These are phyloP conservation scores for Fusarium sp. DNA, from an alignment of 2,329 filamentous ascomycete species.

Conservation along the genomic window DNA sequence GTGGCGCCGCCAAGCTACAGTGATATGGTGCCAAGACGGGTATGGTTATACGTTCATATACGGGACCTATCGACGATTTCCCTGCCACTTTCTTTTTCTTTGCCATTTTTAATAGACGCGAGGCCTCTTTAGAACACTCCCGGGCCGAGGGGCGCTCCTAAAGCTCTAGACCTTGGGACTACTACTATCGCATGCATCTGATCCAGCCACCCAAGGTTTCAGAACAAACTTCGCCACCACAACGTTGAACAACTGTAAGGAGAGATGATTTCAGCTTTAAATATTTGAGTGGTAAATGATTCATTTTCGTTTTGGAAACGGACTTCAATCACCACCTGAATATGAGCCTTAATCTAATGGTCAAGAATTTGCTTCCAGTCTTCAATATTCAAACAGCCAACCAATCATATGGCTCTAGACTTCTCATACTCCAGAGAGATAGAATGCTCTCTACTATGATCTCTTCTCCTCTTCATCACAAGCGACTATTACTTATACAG, in stretches of 20 bases:
- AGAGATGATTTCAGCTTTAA: neutral
- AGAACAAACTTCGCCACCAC: neutral
- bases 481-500: neutral
- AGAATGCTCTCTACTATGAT: neutral
- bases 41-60: neutral
- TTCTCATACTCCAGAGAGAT: neutral
- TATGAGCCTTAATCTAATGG: neutral
- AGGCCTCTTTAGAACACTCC: slow-evolving; percentile 8
- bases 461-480: neutral
- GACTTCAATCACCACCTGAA: neutral
- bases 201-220: neutral
- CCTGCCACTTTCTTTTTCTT: neutral
- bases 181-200: neutral
- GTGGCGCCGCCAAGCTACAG: slow-evolving; percentile 33
- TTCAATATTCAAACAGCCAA: neutral
- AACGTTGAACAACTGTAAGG: neutral
- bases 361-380: neutral
- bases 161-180: neutral
- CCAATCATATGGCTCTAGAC: neutral
- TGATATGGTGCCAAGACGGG: slow-evolving; percentile 19
- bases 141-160: neutral
- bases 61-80: neutral
- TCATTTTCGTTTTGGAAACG: neutral
- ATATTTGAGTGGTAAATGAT: neutral
- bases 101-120: neutral